A percentile compares a stretch with the other conserved stretches of the same genome.
Evolutionary conservation across 2,329 filamentous ascomycete genomes (phyloP).

Genomic region (Fusarium hostae): DNA sequence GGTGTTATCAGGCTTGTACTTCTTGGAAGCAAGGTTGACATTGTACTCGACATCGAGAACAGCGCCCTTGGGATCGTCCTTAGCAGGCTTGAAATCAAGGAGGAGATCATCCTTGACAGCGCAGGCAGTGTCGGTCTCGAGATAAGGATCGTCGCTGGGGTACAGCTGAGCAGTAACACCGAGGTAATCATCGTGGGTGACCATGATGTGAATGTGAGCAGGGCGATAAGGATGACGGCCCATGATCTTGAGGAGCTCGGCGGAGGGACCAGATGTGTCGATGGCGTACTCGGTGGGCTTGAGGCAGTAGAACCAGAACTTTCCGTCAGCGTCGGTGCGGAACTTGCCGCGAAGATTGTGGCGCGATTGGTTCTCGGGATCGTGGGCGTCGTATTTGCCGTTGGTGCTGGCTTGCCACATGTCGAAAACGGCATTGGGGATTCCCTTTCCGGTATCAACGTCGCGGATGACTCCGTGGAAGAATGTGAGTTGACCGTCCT

Average conservation of each 20-base stretch:
- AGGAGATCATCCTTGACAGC: slow-evolving; percentile 65
- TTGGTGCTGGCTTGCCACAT: slow-evolving; percentile 83
- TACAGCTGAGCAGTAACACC: slow-evolving; percentile 82
- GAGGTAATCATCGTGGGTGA: slow-evolving; percentile 73
- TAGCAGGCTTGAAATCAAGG: slow-evolving; percentile 60
- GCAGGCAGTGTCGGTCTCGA: slow-evolving; percentile 61
- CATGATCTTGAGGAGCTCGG: slow-evolving; percentile 57
- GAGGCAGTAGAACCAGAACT: slow-evolving; percentile 80
- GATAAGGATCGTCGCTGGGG: slow-evolving; percentile 73
- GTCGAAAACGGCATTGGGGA: slow-evolving; percentile 76
- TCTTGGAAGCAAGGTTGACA: slow-evolving; percentile 56
- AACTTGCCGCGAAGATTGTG: slow-evolving; percentile 85
- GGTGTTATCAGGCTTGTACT: slow-evolving; percentile 52
- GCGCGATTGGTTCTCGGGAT: slow-evolving; percentile 74
- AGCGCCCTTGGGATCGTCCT: slow-evolving; percentile 52
- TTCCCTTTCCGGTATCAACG: slow-evolving; percentile 72
- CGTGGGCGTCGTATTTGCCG: slow-evolving; percentile 81
- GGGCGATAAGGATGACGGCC: slow-evolving; percentile 61
- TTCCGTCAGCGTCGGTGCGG: slow-evolving; percentile 74
- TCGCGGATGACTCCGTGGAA: slow-evolving; percentile 78
- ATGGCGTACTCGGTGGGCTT: slow-evolving; percentile 79
- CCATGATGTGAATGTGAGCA: slow-evolving; percentile 64
- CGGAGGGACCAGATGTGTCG: slow-evolving; percentile 68
- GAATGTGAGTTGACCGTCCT: slow-evolving; percentile 68
- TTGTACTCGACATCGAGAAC: slow-evolving; percentile 56